Base-by-base conservation (phyloP, 1,284 basidiomycete genomes). In the Trichosporon sp. region DNA sequence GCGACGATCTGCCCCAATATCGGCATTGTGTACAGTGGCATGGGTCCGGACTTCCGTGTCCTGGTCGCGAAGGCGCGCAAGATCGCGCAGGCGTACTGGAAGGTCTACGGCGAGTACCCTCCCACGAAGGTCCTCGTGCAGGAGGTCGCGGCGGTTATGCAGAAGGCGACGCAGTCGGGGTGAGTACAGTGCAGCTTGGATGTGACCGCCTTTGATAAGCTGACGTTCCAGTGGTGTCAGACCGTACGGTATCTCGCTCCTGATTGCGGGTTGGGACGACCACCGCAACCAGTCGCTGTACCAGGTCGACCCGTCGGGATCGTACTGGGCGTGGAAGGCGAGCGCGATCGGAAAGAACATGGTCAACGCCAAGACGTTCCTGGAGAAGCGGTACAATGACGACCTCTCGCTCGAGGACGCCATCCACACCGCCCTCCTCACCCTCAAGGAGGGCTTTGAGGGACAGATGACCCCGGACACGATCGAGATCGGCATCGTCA, bases 401-500 rank as follows among this genome's bases (percentile, higher is more conserved):
- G 97, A 99, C 80, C 96, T 99, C 79, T 97, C 95, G 76, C 87
- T 99, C 70, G 97, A 99, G 85, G 97, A 99, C 83, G 97, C 97
- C 26, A 99, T 99, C 78, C 97, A 99, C 85, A 99, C 97, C 7
- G 96, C 97, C n/a, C 89, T 99, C 51, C 86, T 99, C 75, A 99
- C 97, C 21, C 87, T 99, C 75, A 99, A 99, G 85, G 97, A 99
- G 86, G 96, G 96, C 8, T 98, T 98, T 78, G 97, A 99, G 85
- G 97, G 97, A 12, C 93, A 98, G 83, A 98, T 99, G 96, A 98
- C 96, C 21, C 96, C 98, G 86, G 96, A 98, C 87, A 99, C 97
- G 43, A 97, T 99, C 80, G 97, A 99, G 85, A 96, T 99, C 72
- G 97, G 97, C 64, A 91, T 99, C 65, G 89, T 99, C 73, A 94